Percentiles rank a stretch among this genome's conserved stretches.
phyloP scores from a whole-genome alignment of 2,329 filamentous ascomycete species.

The Colletotrichum sp. region DNA sequence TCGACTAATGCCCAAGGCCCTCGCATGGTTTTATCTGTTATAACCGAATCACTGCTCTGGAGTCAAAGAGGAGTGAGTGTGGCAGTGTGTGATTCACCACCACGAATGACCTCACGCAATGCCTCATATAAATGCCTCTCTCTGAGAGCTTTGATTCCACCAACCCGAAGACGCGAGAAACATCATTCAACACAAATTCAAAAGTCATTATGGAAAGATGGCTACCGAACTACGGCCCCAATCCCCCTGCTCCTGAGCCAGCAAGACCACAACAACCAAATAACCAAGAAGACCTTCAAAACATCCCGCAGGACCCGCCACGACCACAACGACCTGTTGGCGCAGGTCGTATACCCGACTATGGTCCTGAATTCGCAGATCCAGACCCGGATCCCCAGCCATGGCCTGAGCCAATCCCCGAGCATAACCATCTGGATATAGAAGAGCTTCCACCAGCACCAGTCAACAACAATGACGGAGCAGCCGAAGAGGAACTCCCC shows the following conservation, averaged over 20 bases:
- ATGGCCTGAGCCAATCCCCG: background rate
- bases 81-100: background rate
- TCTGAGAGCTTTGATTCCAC: background rate
- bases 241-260: background rate
- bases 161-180: background rate
- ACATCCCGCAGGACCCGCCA: background rate
- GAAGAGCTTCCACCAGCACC: background rate
- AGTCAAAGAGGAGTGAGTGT: background rate
- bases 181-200: background rate
- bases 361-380: background rate
- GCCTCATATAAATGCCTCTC: background rate
- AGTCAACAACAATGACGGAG: background rate
- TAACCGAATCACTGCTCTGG: background rate
- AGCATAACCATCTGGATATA: rapidly evolving
- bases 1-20: background rate
- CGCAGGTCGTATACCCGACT: background rate
- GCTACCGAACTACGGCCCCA: background rate
- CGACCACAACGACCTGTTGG: background rate
- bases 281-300: background rate
- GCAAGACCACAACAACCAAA: background rate
- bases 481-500: background rate
- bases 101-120: background rate
- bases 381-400: rapidly evolving
- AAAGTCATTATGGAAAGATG: background rate
- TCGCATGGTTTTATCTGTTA: background rate